phyloP scores from a whole-genome alignment of 140 eudicot species.

The Erigeron philadelphicus region DNA sequence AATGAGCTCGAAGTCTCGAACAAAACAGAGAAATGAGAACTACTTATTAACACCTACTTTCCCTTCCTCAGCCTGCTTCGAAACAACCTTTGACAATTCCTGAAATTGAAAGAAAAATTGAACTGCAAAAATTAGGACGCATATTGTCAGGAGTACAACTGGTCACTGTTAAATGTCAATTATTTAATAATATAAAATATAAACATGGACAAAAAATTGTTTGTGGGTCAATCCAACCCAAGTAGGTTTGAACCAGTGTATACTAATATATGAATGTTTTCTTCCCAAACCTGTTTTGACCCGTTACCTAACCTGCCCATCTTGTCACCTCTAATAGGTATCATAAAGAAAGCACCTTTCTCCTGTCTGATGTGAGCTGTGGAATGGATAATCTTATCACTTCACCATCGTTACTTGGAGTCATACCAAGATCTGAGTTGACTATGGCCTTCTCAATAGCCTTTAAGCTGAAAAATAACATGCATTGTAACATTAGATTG shows the following conservation, averaged over 20 bases:
- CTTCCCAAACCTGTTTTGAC: background rate
- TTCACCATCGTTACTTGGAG: constrained; percentile 85
- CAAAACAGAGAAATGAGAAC: background rate
- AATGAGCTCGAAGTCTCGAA: background rate
- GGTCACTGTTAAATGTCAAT: background rate
- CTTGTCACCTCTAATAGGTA: background rate
- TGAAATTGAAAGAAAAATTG: constrained; percentile 29
- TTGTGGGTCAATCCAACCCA: background rate
- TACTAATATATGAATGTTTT: background rate
- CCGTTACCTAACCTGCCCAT: constrained; percentile 10
- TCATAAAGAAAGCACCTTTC: constrained; percentile 54
- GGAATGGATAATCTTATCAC: constrained; percentile 80
- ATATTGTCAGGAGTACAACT: background rate
- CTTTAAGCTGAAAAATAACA: constrained; percentile 62
- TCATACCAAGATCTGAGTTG: constrained; percentile 66
- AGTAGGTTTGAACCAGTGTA: background rate
- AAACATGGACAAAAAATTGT: background rate
- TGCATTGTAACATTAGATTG: background rate
- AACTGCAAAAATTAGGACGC: constrained; percentile 10
- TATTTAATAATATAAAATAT: background rate
- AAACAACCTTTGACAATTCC: constrained; percentile 81
- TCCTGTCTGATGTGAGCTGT: constrained; percentile 81
- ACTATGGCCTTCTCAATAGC: constrained; percentile 92
- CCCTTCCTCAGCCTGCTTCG: constrained; percentile 95
- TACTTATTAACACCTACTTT: constrained; percentile 44